Evolutionary conservation across 441 rosid genomes (phyloP), one percentile per base, ranked within the genome.

Genomic region (Manihot esculenta): DNA sequence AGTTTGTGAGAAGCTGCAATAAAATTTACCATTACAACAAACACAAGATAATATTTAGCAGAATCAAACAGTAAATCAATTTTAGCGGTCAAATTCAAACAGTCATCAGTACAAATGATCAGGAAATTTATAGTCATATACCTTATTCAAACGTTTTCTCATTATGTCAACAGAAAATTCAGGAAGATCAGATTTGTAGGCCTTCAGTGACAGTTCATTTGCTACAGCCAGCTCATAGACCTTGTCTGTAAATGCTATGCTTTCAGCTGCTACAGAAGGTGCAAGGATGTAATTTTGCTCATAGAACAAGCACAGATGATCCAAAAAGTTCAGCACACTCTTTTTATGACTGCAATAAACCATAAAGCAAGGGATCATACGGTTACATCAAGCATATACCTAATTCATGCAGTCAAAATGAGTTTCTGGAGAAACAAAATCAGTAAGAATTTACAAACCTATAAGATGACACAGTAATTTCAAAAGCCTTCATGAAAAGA

Each of bases 201-300:
- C 81, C 78, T 89, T 85, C 68, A 86, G 74, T 70, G 96, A 69
- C 76, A 96, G 69, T 56, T 82, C 91, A 81, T 89, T 84, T 77
- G 84, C 88, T 83, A 83, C 90, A 74, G 90, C 94, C 59, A 89
- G 89, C 84, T 90, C 93, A 76, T 77, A 83, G 70, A 90, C 87
- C 78, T 84, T 90, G 66, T 85, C 84, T 74, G 78, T 74, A 76
- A 89, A 90, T 60, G 57, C 78, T 67, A 84, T 61, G 70, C 83
- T 83, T 79, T 81, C 83, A 80, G 78, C 77, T 47, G 78, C 73
- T 60, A 63, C 58, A 73, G 97, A 77, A 82, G 97, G 82, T 78
- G 74, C 71, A 72, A 77, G 75, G 58, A 85, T 54, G 81, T 83
- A 87, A 27, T 79, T 84, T 68, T 70, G 85, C 92, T 96, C 94